Percentiles rank a stretch among this genome's conserved stretches.
Evolutionary conservation across 768 basidiomycete species (phyloP).

Genomic region (Lenzites betulinus): DNA sequence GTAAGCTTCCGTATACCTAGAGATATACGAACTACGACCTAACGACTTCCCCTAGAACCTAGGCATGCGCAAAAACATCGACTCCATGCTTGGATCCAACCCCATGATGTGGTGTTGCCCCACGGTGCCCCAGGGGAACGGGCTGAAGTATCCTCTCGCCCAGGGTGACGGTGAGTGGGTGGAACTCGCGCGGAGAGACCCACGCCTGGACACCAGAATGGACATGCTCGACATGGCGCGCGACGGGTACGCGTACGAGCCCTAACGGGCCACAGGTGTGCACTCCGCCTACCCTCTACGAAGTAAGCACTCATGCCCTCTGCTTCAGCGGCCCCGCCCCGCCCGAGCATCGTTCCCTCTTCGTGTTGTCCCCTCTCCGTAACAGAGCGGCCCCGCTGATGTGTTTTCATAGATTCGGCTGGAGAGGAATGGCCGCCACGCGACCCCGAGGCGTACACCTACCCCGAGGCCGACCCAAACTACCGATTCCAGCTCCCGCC

Average conservation of each 20-base stretch:
- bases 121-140: slow-evolving; percentile 61
- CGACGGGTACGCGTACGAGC: slow-evolving; percentile 12
- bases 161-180: slow-evolving; percentile 76
- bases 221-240: slow-evolving; percentile 10
- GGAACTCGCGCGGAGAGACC: slow-evolving; percentile 35
- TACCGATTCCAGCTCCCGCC: slow-evolving; percentile 51
- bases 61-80: slow-evolving; percentile 70
- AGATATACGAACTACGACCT: neutral
- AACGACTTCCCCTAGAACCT: slow-evolving; percentile 62
- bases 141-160: slow-evolving; percentile 75
- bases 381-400: neutral
- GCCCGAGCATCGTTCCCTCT: neutral
- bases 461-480: slow-evolving; percentile 31
- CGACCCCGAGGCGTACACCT: slow-evolving; percentile 47
- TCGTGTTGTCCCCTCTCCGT: neutral
- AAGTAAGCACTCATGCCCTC: slow-evolving; percentile 22
- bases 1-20: slow-evolving; percentile 40
- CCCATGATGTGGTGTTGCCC: slow-evolving; percentile 88
- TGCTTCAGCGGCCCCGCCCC: neutral
- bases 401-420: slow-evolving; percentile 34
- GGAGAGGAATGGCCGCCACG: slow-evolving; percentile 71
- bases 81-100: slow-evolving; percentile 74
- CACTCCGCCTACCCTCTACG: neutral
- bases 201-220: neutral
- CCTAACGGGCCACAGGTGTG: slow-evolving; percentile 16